A percentile compares a stretch with the other conserved stretches of the same genome.
Evolutionary conservation across 352 stramenopile species (phyloP).

Genomic region (Phytophthora nicotianae): DNA sequence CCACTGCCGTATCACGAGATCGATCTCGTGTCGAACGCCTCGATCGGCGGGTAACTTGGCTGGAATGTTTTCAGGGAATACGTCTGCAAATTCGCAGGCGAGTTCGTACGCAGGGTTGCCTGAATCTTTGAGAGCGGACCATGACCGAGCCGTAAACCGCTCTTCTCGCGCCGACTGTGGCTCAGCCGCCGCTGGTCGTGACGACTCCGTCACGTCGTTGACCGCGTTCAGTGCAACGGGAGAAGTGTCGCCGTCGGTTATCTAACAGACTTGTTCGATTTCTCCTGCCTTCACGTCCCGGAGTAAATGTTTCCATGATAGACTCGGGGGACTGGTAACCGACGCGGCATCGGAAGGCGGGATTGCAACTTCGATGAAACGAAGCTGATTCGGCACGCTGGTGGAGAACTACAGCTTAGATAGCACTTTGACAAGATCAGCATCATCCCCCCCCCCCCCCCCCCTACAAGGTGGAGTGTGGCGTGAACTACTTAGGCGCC

Average conservation of each 20-base stretch:
- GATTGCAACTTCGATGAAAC: not conserved
- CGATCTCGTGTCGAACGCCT: conserved; percentile 3
- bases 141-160: not conserved
- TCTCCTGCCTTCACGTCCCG: not conserved
- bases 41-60: conserved; percentile 5
- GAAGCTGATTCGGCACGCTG: not conserved
- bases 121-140: not conserved
- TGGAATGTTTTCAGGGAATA: conserved; percentile 2
- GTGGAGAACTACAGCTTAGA: too few relatives aligned
- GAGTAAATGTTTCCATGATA: not conserved
- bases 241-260: not conserved
- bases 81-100: not conserved
- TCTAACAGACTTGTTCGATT: not conserved
- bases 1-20: conserved; percentile 11
- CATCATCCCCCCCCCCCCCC: too few relatives aligned
- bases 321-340: not conserved
- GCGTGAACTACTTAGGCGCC: too few relatives aligned
- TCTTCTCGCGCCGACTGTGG: conserved; percentile 6
- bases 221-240: too few relatives aligned
- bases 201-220: too few relatives aligned
- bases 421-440: too few relatives aligned
- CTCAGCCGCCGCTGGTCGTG: not conserved
- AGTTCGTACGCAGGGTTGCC: not conserved
- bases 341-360: not conserved
- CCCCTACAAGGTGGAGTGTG: too few relatives aligned